These are phyloP conservation scores for Agaricus blazei DNA, from an alignment of 768 basidiomycete species.

Conservation along the genomic window DNA sequence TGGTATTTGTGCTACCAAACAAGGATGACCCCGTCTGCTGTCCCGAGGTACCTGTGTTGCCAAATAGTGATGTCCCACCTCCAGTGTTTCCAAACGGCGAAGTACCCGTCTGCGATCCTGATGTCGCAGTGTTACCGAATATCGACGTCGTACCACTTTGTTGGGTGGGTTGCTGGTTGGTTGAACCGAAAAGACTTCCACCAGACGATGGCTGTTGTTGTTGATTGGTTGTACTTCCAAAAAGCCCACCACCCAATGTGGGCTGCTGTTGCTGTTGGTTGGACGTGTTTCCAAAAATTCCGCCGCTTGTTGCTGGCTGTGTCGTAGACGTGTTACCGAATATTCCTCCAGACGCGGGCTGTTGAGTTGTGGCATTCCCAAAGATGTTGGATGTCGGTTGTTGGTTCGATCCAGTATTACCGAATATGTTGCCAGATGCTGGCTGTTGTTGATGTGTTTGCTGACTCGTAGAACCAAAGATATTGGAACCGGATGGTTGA, in stretches of 20 bases:
- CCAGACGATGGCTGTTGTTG: slow-evolving; percentile 17
- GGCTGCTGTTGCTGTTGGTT: slow-evolving; percentile 14
- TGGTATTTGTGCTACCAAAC: slow-evolving; percentile 22
- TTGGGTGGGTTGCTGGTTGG: slow-evolving; percentile 25
- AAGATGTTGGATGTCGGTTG: slow-evolving; percentile 17
- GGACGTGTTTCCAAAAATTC: slow-evolving; percentile 28
- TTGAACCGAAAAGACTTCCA: slow-evolving; percentile 28
- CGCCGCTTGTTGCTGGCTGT: slow-evolving; percentile 16
- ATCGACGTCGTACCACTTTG: slow-evolving; percentile 9
- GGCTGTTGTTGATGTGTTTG: slow-evolving; percentile 14
- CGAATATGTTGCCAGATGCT: slow-evolving; percentile 11
- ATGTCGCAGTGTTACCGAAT: slow-evolving; percentile 3
- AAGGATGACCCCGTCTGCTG: slow-evolving; percentile 23
- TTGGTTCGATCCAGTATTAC: slow-evolving; percentile 9
- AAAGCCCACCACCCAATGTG: slow-evolving; percentile 20
- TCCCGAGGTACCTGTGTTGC: neutral
- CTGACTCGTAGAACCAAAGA: slow-evolving; percentile 17
- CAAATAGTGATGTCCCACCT: slow-evolving; percentile 5
- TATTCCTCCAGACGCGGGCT: slow-evolving; percentile 17
- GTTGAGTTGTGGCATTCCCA: slow-evolving; percentile 15
- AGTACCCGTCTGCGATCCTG: neutral
- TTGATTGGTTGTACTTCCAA: slow-evolving; percentile 23
- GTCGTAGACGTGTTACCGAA: slow-evolving; percentile 27
- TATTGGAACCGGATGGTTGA: slow-evolving; percentile 13
- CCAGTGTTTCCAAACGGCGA: slow-evolving; percentile 12